phyloP scores from a whole-genome alignment of 495 filamentous ascomycete species.

The Trypethelium eluteriae region DNA sequence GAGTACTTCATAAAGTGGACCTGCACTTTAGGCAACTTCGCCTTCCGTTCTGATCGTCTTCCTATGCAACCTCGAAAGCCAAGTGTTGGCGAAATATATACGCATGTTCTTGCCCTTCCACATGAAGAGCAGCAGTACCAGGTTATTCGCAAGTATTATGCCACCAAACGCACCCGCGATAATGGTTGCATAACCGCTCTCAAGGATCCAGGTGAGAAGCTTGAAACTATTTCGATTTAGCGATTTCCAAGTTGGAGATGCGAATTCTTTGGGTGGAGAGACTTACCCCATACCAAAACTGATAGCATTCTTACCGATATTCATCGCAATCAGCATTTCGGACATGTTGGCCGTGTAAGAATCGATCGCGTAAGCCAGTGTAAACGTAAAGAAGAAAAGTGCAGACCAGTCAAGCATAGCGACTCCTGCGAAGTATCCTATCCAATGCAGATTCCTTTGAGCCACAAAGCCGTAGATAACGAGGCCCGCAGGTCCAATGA shows the following conservation, averaged over 20 bases:
- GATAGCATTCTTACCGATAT: slow-evolving; percentile 58
- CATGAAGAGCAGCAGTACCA: slow-evolving; percentile 49
- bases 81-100: slow-evolving; percentile 42
- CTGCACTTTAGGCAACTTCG: background rate
- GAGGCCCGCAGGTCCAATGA: slow-evolving; percentile 23
- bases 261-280: background rate
- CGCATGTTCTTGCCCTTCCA: slow-evolving; percentile 51
- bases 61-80: slow-evolving; percentile 47
- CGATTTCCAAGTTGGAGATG: background rate
- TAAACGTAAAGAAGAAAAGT: slow-evolving; percentile 33
- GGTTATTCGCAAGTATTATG: slow-evolving; percentile 50
- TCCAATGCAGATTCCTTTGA: slow-evolving; percentile 22
- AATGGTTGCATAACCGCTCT: slow-evolving; percentile 49
- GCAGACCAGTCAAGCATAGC: slow-evolving; percentile 30
- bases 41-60: slow-evolving; percentile 14
- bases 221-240: slow-evolving; percentile 29
- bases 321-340: slow-evolving; percentile 63
- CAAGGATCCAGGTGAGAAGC: slow-evolving; percentile 51
- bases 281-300: slow-evolving; percentile 50
- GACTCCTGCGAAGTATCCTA: slow-evolving; percentile 27
- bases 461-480: slow-evolving; percentile 24
- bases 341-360: slow-evolving; percentile 38
- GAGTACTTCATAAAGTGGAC: background rate
- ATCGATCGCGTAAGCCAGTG: slow-evolving; percentile 25
- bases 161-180: slow-evolving; percentile 52